These are phyloP conservation scores for Botryotinia narcissicola DNA, from an alignment of 2,329 filamentous ascomycete genomes.

Conservation along the genomic window DNA sequence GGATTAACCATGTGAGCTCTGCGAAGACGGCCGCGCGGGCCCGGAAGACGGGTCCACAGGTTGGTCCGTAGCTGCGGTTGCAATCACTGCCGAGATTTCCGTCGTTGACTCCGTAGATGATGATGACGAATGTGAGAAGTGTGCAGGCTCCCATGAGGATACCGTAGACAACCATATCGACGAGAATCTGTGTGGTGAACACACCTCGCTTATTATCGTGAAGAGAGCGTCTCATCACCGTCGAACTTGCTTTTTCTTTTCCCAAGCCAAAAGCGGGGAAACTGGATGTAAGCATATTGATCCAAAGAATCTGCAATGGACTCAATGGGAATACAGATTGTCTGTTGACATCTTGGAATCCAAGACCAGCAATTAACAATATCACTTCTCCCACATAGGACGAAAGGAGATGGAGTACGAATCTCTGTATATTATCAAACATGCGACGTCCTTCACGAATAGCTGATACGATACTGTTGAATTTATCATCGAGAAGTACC, in stretches of 20 bases:
- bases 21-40: conserved; percentile 72
- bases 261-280: conserved; percentile 86
- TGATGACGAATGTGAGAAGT: conserved; percentile 60
- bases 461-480: conserved; percentile 51
- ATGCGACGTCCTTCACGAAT: conserved; percentile 52
- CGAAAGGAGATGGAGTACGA: conserved; percentile 54
- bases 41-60: conserved; percentile 64
- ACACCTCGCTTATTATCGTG: conserved; percentile 66
- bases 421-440: conserved; percentile 56
- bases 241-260: conserved; percentile 69
- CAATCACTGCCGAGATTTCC: conserved; percentile 56
- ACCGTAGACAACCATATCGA: conserved; percentile 79
- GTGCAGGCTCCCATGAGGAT: conserved; percentile 72
- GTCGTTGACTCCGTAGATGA: conserved; percentile 60
- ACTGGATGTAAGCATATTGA: conserved; percentile 61
- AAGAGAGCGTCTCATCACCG: conserved; percentile 79
- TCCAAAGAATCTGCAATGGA: conserved; percentile 60
- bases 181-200: conserved; percentile 75
- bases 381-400: conserved; percentile 58
- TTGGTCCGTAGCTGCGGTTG: conserved; percentile 54
- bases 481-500: conserved; percentile 55
- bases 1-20: conserved; percentile 71
- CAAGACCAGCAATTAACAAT: conserved; percentile 55
- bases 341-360: conserved; percentile 52
- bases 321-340: conserved; percentile 58